Evolutionary conservation across 192 early-diverging fungal genomes (phyloP).

Genomic region (Coemansia sp.): DNA sequence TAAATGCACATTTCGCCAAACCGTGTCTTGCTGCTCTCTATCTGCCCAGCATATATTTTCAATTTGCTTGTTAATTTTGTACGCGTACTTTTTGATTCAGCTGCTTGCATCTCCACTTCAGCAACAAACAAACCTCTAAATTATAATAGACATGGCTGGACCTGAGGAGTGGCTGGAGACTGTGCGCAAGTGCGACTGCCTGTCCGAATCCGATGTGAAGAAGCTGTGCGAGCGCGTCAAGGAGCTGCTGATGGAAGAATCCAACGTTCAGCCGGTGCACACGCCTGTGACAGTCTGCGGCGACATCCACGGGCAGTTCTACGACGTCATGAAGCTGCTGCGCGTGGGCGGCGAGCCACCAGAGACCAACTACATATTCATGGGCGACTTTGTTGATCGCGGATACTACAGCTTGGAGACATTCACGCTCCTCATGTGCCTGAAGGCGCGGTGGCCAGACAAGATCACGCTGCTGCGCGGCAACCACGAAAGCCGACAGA

Average conservation of each 20-base stretch:
- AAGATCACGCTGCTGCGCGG: slow-evolving; percentile 94
- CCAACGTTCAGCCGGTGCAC: slow-evolving; percentile 94
- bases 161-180: slow-evolving; percentile 96
- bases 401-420: slow-evolving; percentile 97
- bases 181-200: slow-evolving; percentile 88
- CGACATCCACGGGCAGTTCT: slow-evolving; percentile 98
- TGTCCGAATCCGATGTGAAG: slow-evolving; percentile 95
- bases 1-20: too few relatives aligned
- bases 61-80: background rate
- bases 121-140: background rate
- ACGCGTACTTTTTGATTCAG: background rate
- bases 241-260: slow-evolving; percentile 96
- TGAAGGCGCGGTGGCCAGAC: slow-evolving; percentile 96
- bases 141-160: slow-evolving; percentile 48
- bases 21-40: too few relatives aligned
- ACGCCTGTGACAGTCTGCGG: slow-evolving; percentile 98
- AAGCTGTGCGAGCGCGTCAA: slow-evolving; percentile 98
- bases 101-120: background rate
- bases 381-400: slow-evolving; percentile 99
- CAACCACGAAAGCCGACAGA: slow-evolving; percentile 96
- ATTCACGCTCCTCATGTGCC: slow-evolving; percentile 85
- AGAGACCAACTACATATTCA: slow-evolving; percentile 95
- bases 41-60: too few relatives aligned
- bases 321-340: slow-evolving; percentile 93
- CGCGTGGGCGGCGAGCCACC: slow-evolving; percentile 94